phyloP scores from a whole-genome alignment of 768 basidiomycete species.

The Rhodotorula babjevae region DNA sequence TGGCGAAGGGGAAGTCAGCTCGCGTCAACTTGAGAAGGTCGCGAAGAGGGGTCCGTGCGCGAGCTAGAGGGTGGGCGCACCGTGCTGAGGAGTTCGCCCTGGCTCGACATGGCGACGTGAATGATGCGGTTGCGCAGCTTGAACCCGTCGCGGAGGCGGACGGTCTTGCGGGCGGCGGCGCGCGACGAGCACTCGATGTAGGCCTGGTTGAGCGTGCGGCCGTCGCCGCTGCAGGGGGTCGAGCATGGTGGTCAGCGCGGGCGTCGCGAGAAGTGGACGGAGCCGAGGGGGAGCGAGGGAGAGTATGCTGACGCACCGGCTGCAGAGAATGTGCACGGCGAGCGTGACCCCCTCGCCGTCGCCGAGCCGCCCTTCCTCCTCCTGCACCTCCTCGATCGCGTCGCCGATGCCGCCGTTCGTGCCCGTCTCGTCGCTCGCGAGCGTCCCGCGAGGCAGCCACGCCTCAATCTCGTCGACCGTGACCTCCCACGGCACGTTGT shows the following conservation, averaged over 20 bases:
- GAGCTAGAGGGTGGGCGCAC: slow-evolving; percentile 5
- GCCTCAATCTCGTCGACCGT: slow-evolving; percentile 28
- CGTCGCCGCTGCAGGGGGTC: slow-evolving; percentile 16
- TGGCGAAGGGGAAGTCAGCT: neutral
- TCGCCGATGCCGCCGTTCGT: neutral
- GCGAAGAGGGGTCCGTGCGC: too few relatives aligned
- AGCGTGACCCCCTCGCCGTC: slow-evolving; percentile 13
- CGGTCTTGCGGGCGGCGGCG: slow-evolving; percentile 14
- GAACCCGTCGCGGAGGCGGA: slow-evolving; percentile 25
- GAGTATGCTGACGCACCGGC: slow-evolving; percentile 9
- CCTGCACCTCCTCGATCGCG: neutral
- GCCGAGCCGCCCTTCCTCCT: neutral
- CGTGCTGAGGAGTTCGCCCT: slow-evolving; percentile 24
- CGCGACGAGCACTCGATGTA: slow-evolving; percentile 32
- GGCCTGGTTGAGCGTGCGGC: slow-evolving; percentile 33
- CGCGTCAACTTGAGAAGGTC: neutral
- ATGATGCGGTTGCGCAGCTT: slow-evolving; percentile 9
- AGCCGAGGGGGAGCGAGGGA: too few relatives aligned
- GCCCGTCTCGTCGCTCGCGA: slow-evolving; percentile 12
- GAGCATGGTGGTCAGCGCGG: too few relatives aligned
- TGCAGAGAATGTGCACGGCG: slow-evolving; percentile 38
- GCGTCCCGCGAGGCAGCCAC: slow-evolving; percentile 11
- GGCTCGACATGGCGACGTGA: slow-evolving; percentile 24
- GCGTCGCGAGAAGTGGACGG: neutral
- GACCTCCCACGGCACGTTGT: slow-evolving; percentile 36